Evolutionary conservation across 495 filamentous ascomycete genomes (phyloP).

Genomic region (Aspergillus kassunensis): DNA sequence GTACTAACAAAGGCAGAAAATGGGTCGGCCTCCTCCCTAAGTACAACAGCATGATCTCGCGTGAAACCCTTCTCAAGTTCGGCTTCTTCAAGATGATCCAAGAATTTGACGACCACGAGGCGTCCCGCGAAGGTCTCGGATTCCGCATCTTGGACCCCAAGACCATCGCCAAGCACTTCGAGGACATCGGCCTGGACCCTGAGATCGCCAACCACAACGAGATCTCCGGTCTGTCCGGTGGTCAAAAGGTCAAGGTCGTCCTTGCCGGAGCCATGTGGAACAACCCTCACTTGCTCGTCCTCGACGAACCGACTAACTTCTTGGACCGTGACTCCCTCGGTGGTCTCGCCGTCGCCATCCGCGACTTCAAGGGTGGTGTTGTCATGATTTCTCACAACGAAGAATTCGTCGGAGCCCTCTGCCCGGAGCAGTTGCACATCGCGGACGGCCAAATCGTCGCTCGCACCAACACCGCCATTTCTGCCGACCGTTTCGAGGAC

Average conservation of each 20-base stretch:
- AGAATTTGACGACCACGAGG: slow-evolving; percentile 98
- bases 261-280: slow-evolving; percentile 99
- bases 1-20: slow-evolving; percentile 50
- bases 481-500: slow-evolving; percentile 85
- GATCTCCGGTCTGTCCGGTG: slow-evolving; percentile 93
- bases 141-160: slow-evolving; percentile 89
- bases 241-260: slow-evolving; percentile 99
- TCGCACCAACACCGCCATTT: slow-evolving; percentile 69
- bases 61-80: slow-evolving; percentile 79
- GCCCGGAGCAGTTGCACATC: slow-evolving; percentile 92
- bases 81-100: slow-evolving; percentile 93
- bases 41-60: slow-evolving; percentile 85
- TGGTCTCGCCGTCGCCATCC: slow-evolving; percentile 91
- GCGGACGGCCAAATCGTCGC: slow-evolving; percentile 79
- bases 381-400: slow-evolving; percentile 99
- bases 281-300: slow-evolving; percentile 93
- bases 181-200: slow-evolving; percentile 91
- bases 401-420: slow-evolving; percentile 93
- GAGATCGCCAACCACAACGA: slow-evolving; percentile 99
- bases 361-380: slow-evolving; percentile 95
- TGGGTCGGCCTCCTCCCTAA: slow-evolving; percentile 87
- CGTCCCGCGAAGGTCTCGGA: slow-evolving; percentile 93
- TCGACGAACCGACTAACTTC: slow-evolving; percentile 99
- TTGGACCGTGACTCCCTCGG: slow-evolving; percentile 96
- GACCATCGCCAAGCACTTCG: slow-evolving; percentile 95